A percentile compares a stretch with the other conserved stretches of the same genome.
These are phyloP conservation scores for Gamarada debralockiae DNA, from an alignment of 495 filamentous ascomycete genomes.

Conservation along the genomic window DNA sequence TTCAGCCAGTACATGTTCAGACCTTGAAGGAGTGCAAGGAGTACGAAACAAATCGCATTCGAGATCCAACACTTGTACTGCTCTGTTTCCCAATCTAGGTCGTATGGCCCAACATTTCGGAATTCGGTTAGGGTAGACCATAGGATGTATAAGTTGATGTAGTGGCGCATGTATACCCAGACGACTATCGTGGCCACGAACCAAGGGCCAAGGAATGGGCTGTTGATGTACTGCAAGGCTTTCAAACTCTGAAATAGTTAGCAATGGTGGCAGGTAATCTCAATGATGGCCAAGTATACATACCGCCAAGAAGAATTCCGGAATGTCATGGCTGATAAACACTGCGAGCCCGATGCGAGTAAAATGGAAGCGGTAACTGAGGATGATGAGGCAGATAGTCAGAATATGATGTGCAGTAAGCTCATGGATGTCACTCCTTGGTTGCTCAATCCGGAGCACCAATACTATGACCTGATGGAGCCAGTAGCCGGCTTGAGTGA, in stretches of 20 bases:
- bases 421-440: slow-evolving; percentile 92
- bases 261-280: background rate
- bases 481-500: slow-evolving; percentile 95
- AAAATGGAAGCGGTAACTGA: slow-evolving; percentile 97
- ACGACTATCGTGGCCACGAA: slow-evolving; percentile 74
- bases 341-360: slow-evolving; percentile 93
- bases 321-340: slow-evolving; percentile 93
- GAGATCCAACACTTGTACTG: slow-evolving; percentile 79
- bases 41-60: slow-evolving; percentile 62
- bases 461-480: slow-evolving; percentile 92
- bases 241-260: slow-evolving; percentile 67
- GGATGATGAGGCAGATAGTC: slow-evolving; percentile 73
- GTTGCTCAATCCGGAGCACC: slow-evolving; percentile 84
- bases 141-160: slow-evolving; percentile 82
- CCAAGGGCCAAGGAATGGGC: slow-evolving; percentile 68
- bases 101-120: slow-evolving; percentile 79
- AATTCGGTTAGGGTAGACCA: slow-evolving; percentile 81
- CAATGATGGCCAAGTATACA: slow-evolving; percentile 28
- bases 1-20: slow-evolving; percentile 85
- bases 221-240: slow-evolving; percentile 85
- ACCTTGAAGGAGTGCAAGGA: slow-evolving; percentile 69
- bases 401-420: slow-evolving; percentile 92
- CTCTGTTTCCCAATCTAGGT: slow-evolving; percentile 75
- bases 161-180: slow-evolving; percentile 93
- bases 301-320: slow-evolving; percentile 94